Evolutionary conservation across 2,329 filamentous ascomycete genomes (phyloP).

Genomic region (Neofusicoccum sp.): DNA sequence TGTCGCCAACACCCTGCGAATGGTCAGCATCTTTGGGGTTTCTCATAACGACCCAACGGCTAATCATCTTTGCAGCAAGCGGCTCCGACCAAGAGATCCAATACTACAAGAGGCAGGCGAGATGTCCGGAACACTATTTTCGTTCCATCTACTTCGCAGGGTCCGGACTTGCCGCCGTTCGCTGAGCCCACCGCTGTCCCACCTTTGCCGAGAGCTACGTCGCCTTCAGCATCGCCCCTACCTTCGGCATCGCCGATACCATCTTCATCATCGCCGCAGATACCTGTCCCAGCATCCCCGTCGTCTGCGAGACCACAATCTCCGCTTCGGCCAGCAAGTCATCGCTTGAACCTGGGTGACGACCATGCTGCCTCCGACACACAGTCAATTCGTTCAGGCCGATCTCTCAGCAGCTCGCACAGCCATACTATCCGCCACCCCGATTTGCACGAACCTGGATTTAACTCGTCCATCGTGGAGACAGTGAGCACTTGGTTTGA

Average conservation of each 20-base stretch:
- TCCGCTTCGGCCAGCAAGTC: slow-evolving; percentile 22
- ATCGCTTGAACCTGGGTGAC: slow-evolving; percentile 30
- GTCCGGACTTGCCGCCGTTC: slow-evolving; percentile 15
- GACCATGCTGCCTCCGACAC: slow-evolving; percentile 75
- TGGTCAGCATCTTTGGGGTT: slow-evolving; percentile 36
- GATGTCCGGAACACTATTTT: slow-evolving; percentile 92
- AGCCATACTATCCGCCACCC: slow-evolving; percentile 69
- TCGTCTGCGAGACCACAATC: slow-evolving; percentile 20
- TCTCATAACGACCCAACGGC: slow-evolving; percentile 20
- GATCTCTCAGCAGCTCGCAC: slow-evolving; percentile 69
- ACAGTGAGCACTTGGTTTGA: slow-evolving; percentile 85
- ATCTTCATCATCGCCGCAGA: slow-evolving; percentile 2
- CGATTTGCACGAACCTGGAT: slow-evolving; percentile 73
- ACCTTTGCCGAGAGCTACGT: slow-evolving; percentile 19
- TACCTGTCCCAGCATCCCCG: slow-evolving; percentile 14
- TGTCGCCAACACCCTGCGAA: slow-evolving; percentile 69
- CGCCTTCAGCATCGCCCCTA: slow-evolving; percentile 12
- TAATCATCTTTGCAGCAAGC: slow-evolving; percentile 47
- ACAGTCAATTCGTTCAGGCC: slow-evolving; percentile 85
- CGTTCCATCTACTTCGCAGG: slow-evolving; percentile 39
- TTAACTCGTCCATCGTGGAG: slow-evolving; percentile 88
- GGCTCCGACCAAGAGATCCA: slow-evolving; percentile 56
- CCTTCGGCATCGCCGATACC: slow-evolving; percentile 26
- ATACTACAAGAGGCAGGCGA: slow-evolving; percentile 81
- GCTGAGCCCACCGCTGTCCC: slow-evolving; percentile 23